Evolutionary conservation across 805 yeast species (phyloP), one percentile per base, ranked within the genome.

Genomic region (Saccharomycopsis microspora): DNA sequence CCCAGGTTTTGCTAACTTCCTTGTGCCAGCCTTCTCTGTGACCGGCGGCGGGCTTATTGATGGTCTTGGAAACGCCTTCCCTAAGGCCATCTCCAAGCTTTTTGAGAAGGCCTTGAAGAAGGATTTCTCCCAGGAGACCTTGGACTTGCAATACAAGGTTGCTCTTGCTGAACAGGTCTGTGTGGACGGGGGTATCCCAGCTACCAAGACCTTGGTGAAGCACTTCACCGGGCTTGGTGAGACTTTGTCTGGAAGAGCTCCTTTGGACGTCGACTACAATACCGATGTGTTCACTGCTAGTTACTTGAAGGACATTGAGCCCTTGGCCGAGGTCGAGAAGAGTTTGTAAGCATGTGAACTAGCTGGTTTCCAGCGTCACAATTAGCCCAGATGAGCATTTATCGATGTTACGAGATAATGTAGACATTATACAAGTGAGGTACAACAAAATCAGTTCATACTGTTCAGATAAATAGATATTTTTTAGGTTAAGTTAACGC

Each of bases 1-100:
- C 54, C 70, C 77, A 31, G 80, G 80, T n/a, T 64, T 72, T 32
- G 78, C 77, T 30, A 78, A 75, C 58, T 61, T 71, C 41, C 61
- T 75, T 44, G 59, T 73, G 39, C 78, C 79, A 11, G 69, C 70
- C 29, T 59, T 71, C 44, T 50, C 68, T 5, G 67, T 70, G 11
- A 74, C 74, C 7, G 64, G 65, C 44, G 61, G 63, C 43, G 80
- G 78, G 32, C 65, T 76, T 30, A 71, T 75, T 49, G 78, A 74
- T 56, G 80, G 76, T 5, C 60, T 73, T 43, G 66, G 74, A 32
- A 76, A 75, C 31, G 72, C 71, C 27, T 74, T 66, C 62, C 80
- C 80, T 47, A 72, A 70, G 59, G 58, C 69, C 5, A 66, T 69
- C 47, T 68, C 67, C 42, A 61, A 60, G 47, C 58, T 75, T 36